Conservation (phyloP, 352 stramenopile genomes). For the Phytophthora niederhauseri region DNA sequence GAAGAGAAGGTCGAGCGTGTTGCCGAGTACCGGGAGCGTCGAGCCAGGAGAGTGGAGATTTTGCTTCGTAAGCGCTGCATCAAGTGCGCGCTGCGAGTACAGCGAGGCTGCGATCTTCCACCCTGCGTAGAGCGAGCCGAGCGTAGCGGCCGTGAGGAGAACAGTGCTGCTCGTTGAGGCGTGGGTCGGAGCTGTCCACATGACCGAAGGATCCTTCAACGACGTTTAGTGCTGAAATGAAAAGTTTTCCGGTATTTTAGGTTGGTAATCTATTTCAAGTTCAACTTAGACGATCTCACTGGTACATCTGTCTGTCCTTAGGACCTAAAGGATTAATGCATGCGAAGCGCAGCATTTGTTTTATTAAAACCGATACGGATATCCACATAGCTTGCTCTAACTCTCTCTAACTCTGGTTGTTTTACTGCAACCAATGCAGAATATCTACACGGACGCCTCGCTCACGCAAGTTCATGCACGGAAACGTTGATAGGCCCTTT, state of each 20-base stretch:
- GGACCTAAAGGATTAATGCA: too few species aligned
- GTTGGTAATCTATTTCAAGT: too few species aligned
- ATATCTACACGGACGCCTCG: neutral
- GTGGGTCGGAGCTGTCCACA: neutral
- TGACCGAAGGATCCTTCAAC: too few species aligned
- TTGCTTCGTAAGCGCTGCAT: slow-evolving; percentile 7
- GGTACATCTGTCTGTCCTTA: too few species aligned
- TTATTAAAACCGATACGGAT: too few species aligned
- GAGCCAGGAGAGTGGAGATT: slow-evolving; percentile 16
- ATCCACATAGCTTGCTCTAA: too few species aligned
- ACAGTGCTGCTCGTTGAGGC: neutral
- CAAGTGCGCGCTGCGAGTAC: neutral
- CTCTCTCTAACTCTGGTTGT: too few species aligned
- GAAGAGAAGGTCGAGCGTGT: slow-evolving; percentile 37
- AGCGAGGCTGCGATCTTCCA: neutral
- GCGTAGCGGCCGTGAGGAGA: neutral
- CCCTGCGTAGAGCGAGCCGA: slow-evolving; percentile 5
- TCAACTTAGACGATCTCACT: too few species aligned
- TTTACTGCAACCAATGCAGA: neutral
- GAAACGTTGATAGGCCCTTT: slow-evolving; percentile 29
- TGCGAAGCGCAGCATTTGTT: too few species aligned
- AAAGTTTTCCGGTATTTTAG: too few species aligned
- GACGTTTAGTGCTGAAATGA: too few species aligned
- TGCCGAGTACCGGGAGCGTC: slow-evolving; percentile 43
- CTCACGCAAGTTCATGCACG: slow-evolving; percentile 10